Conservation (phyloP, 2,329 filamentous ascomycete genomes). For the Fusarium sp. region DNA sequence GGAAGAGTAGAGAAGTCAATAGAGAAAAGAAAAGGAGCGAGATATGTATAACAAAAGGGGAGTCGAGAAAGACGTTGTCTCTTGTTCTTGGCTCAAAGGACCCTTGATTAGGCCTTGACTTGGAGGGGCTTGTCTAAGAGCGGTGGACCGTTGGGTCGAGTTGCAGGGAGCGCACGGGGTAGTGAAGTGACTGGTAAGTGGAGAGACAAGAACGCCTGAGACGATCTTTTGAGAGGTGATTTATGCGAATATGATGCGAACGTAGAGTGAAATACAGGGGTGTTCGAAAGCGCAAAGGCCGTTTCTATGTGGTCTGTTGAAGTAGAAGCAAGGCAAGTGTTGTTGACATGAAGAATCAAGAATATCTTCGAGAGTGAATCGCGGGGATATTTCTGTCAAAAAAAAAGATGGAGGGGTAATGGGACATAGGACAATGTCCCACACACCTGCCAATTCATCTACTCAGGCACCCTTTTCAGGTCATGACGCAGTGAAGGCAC, state of each 20-base stretch:
- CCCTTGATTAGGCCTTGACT: slow-evolving; percentile 45
- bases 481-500: slow-evolving; percentile 38
- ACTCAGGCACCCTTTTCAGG: slow-evolving; percentile 35
- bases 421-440: slow-evolving; percentile 26
- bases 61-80: slow-evolving; percentile 15
- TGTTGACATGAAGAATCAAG: slow-evolving; percentile 11
- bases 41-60: slow-evolving; percentile 17
- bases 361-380: slow-evolving; percentile 12
- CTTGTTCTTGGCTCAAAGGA: slow-evolving; percentile 37
- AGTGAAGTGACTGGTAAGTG: slow-evolving; percentile 40
- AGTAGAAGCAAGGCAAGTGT: not conserved
- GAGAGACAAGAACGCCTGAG: slow-evolving; percentile 37
- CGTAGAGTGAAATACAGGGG: not conserved
- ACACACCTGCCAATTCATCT: slow-evolving; percentile 11
- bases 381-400: slow-evolving; percentile 7
- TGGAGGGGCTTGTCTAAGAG: slow-evolving; percentile 48
- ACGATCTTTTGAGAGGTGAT: slow-evolving; percentile 10
- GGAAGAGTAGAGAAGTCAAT: slow-evolving; percentile 18
- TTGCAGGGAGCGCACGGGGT: slow-evolving; percentile 47
- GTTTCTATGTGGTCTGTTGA: not conserved
- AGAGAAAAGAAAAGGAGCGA: slow-evolving; percentile 11
- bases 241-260: not conserved
- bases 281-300: not conserved
- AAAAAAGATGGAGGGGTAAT: slow-evolving; percentile 36
- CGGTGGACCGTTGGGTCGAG: slow-evolving; percentile 51